Evolutionary conservation across 108 stramenopile species (phyloP), one percentile per base, ranked within the genome.

Genomic region (Nitzschia inconspicua): DNA sequence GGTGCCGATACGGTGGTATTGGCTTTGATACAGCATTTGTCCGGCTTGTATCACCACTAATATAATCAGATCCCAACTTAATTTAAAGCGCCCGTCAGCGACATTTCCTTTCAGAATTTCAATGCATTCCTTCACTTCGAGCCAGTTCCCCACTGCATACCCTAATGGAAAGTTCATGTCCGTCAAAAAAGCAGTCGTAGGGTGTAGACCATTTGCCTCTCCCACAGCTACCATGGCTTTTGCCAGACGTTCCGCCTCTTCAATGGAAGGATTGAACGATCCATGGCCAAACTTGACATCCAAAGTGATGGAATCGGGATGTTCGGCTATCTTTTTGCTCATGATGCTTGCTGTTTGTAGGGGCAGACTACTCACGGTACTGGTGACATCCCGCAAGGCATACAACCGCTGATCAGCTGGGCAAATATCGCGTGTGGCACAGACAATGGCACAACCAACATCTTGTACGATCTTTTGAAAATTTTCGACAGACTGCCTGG

Each of bases 251-350:
- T 68, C 49, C 2, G 85, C 82, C 7, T 78, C 88, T 42, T 85
- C 84, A 8, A 72, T 47, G 19, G 57, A 65, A 22, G 62, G 35
- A 31, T 80, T 72, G 57, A 94, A 94, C 31, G 85, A 70, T 35
- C 70, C 86, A 22, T 67, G 60, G 9, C 83, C 88, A 68, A 83
- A 86, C 65, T 94, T 94, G 35, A 84, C 80, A 67, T 94, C 92
- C 36, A 94, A 55, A 0, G 90, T 78, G 4, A 94, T 65, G 25
- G 81, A 79, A 49, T 84, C 58, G 5, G 92, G 92, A 37, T 72
- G 65, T 58, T 89, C 92, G 35, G 88, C 88, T 61, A 94, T 83
- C 57, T 94, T 94, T 57, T 94, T 94, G 52, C 73, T 76, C 78
- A 94, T 74, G 47, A 94, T 89, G 40, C 73, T 76, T 23, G 80